Percentiles rank a stretch among this genome's conserved stretches.
phyloP scores from a whole-genome alignment of 352 stramenopile genomes.

The Phytophthora quininea region DNA sequence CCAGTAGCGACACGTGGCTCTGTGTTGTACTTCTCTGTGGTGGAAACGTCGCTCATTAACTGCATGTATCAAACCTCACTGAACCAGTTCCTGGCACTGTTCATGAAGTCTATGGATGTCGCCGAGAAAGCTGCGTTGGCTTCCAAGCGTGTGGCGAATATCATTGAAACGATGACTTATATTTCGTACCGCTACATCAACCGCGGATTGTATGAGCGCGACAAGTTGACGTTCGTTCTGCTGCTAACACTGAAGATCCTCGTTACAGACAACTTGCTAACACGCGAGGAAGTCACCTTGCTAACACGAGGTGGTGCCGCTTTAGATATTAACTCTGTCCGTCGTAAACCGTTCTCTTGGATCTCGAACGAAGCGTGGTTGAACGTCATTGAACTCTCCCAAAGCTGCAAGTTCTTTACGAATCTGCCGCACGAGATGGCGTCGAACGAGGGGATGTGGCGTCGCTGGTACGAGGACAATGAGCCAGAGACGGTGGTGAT shows the following conservation, averaged over 20 bases:
- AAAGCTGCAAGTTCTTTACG: slow-evolving; percentile 97
- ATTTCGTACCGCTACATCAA: slow-evolving; percentile 99
- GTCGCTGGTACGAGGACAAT: slow-evolving; percentile 98
- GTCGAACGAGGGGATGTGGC: slow-evolving; percentile 96
- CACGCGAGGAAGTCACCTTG: slow-evolving; percentile 93
- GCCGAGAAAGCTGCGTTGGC: slow-evolving; percentile 97
- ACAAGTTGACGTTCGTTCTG: slow-evolving; percentile 99
- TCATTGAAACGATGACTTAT: slow-evolving; percentile 99
- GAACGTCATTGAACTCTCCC: slow-evolving; percentile 96
- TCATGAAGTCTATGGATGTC: slow-evolving; percentile 98
- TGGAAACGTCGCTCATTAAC: slow-evolving; percentile 98
- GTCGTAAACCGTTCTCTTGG: slow-evolving; percentile 97
- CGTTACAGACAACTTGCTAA: slow-evolving; percentile 94
- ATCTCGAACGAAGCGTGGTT: slow-evolving; percentile 98
- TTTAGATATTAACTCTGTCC: slow-evolving; percentile 97
- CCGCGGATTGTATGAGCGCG: slow-evolving; percentile 96
- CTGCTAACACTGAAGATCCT: slow-evolving; percentile 98
- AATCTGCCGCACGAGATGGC: slow-evolving; percentile 97
- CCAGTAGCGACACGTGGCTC: slow-evolving; percentile 97
- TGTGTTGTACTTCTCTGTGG: slow-evolving; percentile 98
- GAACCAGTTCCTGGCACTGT: slow-evolving; percentile 97
- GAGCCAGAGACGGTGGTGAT: slow-evolving; percentile 96
- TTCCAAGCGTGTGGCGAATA: slow-evolving; percentile 98
- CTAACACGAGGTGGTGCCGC: slow-evolving; percentile 96
- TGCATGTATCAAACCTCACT: slow-evolving; percentile 99